phyloP scores from a whole-genome alignment of 2,329 filamentous ascomycete genomes.

The Penicillium sp. region DNA sequence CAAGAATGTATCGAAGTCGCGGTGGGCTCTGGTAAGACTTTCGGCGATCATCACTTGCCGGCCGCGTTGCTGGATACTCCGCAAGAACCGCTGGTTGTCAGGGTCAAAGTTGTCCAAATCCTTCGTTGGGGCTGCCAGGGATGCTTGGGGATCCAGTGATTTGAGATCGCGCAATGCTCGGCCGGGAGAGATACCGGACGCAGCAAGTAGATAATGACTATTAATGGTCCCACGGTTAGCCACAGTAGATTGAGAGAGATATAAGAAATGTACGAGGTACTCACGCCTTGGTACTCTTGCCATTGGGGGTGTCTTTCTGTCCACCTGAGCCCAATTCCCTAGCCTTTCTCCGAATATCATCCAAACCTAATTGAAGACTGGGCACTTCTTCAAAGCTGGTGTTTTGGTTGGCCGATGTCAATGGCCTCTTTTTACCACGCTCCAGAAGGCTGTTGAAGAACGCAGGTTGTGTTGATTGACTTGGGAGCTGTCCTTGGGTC shows the following conservation, averaged over 20 bases:
- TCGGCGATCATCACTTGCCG: conserved; percentile 89
- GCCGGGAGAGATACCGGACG: conserved; percentile 87
- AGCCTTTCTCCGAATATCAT: conserved; percentile 77
- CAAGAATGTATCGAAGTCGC: conserved; percentile 90
- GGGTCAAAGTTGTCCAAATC: conserved; percentile 52
- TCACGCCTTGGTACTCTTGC: conserved; percentile 56
- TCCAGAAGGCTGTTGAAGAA: conserved; percentile 68
- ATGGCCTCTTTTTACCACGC: conserved; percentile 66
- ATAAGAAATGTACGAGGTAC: conserved; percentile 23
- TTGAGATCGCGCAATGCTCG: conserved; percentile 84
- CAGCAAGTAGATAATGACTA: conserved; percentile 89
- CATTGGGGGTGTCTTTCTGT: conserved; percentile 46
- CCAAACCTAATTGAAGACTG: conserved; percentile 84
- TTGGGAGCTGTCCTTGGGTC: conserved; percentile 27
- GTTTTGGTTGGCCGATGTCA: conserved; percentile 61
- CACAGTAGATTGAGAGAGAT: not conserved
- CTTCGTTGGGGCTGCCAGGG: conserved; percentile 41
- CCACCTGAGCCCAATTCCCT: conserved; percentile 74
- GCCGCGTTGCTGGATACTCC: conserved; percentile 85
- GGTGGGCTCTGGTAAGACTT: conserved; percentile 82
- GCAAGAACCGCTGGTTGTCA: conserved; percentile 71
- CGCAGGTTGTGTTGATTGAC: conserved; percentile 52
- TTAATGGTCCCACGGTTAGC: conserved; percentile 13
- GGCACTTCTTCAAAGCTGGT: conserved; percentile 74
- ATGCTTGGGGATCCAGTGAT: conserved; percentile 71